Conservation (phyloP, 1,284 basidiomycete species). For the Tetrapyrgos nigripes region DNA sequence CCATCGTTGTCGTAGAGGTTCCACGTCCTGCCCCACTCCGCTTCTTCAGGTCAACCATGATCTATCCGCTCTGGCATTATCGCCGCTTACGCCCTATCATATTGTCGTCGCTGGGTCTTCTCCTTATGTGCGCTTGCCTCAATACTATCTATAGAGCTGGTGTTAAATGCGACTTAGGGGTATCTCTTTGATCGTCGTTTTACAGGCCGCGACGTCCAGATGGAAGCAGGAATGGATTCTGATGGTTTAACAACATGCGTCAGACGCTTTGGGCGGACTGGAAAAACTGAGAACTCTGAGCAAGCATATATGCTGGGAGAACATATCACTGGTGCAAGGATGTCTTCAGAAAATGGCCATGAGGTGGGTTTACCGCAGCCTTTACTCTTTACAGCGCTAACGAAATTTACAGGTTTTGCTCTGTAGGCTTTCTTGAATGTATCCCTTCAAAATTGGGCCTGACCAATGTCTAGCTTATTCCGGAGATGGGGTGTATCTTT, state of each 20-base stretch:
- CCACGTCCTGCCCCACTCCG: conserved; percentile 75
- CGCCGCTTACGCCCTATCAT: conserved; percentile 74
- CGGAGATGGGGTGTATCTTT: conserved; percentile 82
- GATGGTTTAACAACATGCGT: conserved; percentile 79
- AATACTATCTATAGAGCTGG: neutral
- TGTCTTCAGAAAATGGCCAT: conserved; percentile 79
- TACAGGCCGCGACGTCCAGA: conserved; percentile 64
- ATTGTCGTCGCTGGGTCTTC: conserved; percentile 79
- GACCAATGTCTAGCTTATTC: conserved; percentile 65
- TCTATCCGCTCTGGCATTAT: conserved; percentile 70
- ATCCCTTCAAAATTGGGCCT: conserved; percentile 5
- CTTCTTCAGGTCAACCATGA: conserved; percentile 66
- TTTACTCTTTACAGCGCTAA: neutral
- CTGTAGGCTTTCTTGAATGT: conserved; percentile 8
- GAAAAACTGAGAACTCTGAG: conserved; percentile 33
- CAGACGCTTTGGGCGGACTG: conserved; percentile 75
- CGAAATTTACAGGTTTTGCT: conserved; percentile 15
- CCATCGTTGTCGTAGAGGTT: conserved; percentile 64
- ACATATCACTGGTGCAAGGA: conserved; percentile 83
- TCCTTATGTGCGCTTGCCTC: conserved; percentile 57
- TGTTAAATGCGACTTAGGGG: conserved; percentile 52
- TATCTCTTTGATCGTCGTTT: conserved; percentile 91
- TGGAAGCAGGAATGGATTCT: conserved; percentile 78
- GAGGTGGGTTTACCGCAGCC: conserved; percentile 75
- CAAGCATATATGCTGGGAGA: conserved; percentile 43